Base-by-base conservation (phyloP, 2,329 filamentous ascomycete genomes). In the Pseudocercospora ulei region DNA sequence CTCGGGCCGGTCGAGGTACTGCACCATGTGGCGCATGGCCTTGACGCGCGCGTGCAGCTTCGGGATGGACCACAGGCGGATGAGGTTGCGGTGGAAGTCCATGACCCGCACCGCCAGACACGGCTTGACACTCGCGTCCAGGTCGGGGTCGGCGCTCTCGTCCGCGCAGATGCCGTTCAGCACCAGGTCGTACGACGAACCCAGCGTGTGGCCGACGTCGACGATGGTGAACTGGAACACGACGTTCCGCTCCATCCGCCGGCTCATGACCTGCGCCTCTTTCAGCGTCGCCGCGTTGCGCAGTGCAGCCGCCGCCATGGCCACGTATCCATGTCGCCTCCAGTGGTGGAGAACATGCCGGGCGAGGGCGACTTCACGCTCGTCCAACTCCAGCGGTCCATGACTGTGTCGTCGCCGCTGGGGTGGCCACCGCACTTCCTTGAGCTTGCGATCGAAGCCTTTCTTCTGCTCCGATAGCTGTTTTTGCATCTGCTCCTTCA, bases 251-350 rank as follows among this genome's bases (percentile, higher is more conserved):
- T 90, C 83, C 66, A 98, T 82, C 54, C 93, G 84, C 53, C 94
- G 88, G 65, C 87, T 93, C 84, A 98, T 90, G 44, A 98, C 80
- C 57, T 98, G 90, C 1, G 90, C 90, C 62, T 98, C 90, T 60
- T 98, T 98, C 42, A 98, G 63, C 17, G 79, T 75, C 5, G 83
- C 78, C 2, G 88, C 88, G 58, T 93, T 80, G 56, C 93, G 86
- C 29, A 98, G 68, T 17, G 96, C 79, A 1, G 80, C 76, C 61
- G 96, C 90, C 2, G 88, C 87, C 83, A 98, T 94, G 39, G 80
- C 79, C 41, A 98, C 85, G 54, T 88, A 95, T 55, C 84, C 82
- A 18, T 84, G 78, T 50, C 80, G 73, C 45, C 78, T 77, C 90
- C 90, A 98, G 51, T 81, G 78, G 45, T 73, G 69, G 38, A 82